These are phyloP conservation scores for Volutella citrinella DNA, from an alignment of 2,329 filamentous ascomycete genomes.

Conservation along the genomic window DNA sequence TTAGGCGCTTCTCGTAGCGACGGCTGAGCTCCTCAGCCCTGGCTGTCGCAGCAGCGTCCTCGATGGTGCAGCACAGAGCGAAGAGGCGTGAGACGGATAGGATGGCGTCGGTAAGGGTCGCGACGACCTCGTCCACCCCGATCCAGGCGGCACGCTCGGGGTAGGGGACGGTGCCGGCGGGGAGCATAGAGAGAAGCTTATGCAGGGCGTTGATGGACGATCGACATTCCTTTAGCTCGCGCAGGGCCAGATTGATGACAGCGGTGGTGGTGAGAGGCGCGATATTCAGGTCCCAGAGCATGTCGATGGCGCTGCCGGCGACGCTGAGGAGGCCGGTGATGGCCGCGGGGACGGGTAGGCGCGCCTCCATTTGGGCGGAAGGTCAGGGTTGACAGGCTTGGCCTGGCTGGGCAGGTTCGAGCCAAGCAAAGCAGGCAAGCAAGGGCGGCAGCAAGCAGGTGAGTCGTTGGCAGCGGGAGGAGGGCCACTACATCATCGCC, in stretches of 20 bases:
- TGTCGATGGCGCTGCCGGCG: conserved; percentile 32
- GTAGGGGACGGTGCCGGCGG: conserved; percentile 31
- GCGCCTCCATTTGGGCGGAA: conserved; percentile 11
- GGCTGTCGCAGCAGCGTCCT: conserved; percentile 17
- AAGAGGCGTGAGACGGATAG: conserved; percentile 34
- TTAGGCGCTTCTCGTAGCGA: conserved; percentile 26
- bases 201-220: conserved; percentile 35
- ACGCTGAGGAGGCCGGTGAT: conserved; percentile 36
- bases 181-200: conserved; percentile 33
- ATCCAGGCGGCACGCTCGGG: conserved; percentile 36
- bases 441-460: too few species aligned
- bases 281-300: conserved; percentile 32
- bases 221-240: conserved; percentile 35
- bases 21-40: conserved; percentile 15
- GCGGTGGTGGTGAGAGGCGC: conserved; percentile 25
- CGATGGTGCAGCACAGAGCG: conserved; percentile 25
- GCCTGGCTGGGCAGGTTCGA: conserved; percentile 22
- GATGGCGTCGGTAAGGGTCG: conserved; percentile 34
- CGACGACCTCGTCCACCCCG: conserved; percentile 31
- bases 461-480: too few species aligned
- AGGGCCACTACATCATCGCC: too few species aligned
- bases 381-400: conserved; percentile 5
- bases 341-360: conserved; percentile 34
- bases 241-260: conserved; percentile 29
- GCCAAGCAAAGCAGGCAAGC: too few species aligned